Conservation (phyloP, 2,329 filamentous ascomycete species). For the Colletotrichum truncatum region DNA sequence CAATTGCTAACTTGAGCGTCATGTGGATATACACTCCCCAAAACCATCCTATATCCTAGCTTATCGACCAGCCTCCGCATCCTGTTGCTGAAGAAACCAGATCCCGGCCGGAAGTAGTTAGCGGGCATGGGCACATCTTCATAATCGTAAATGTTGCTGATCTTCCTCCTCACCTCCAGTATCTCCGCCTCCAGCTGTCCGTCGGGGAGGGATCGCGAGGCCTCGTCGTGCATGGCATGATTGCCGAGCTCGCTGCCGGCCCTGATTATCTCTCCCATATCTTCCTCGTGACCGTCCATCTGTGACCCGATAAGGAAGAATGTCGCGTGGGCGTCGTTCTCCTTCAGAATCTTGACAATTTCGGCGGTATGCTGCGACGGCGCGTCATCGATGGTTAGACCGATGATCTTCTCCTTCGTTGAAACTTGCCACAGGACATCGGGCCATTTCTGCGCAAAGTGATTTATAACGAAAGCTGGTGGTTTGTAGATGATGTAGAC, state of each 20-base stretch:
- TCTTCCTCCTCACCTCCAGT: constrained; percentile 66
- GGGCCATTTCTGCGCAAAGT: constrained; percentile 77
- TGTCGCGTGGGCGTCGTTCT: constrained; percentile 76
- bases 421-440: constrained; percentile 80
- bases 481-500: constrained; percentile 74
- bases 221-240: constrained; percentile 90
- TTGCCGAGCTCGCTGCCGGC: constrained; percentile 81
- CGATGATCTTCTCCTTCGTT: constrained; percentile 71
- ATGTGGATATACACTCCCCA: constrained; percentile 89
- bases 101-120: constrained; percentile 84
- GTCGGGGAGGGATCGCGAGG: constrained; percentile 69
- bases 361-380: constrained; percentile 77
- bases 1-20: constrained; percentile 83
- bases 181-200: constrained; percentile 72
- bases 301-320: constrained; percentile 91
- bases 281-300: constrained; percentile 63
- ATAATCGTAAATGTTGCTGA: constrained; percentile 65
- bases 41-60: constrained; percentile 76
- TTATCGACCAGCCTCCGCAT: constrained; percentile 71
- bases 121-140: constrained; percentile 52
- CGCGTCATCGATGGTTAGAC: constrained; percentile 87
- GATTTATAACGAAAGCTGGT: constrained; percentile 73
- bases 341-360: constrained; percentile 74
- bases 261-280: constrained; percentile 66
- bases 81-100: constrained; percentile 79